These are phyloP conservation scores for Terana coerulea DNA, from an alignment of 768 basidiomycete species.

Conservation along the genomic window DNA sequence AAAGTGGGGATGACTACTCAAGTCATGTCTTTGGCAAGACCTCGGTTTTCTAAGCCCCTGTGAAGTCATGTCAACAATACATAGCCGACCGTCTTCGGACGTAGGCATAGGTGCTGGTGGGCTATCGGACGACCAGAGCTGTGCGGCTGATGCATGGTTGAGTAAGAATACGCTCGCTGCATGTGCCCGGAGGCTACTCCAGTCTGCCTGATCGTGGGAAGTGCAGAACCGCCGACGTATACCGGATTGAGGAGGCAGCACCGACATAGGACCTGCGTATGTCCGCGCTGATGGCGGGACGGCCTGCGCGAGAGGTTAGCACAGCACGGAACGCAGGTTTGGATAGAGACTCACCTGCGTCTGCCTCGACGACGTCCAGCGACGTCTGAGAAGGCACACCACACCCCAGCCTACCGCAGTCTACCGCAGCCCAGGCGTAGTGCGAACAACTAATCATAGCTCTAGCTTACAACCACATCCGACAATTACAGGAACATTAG, in stretches of 20 bases:
- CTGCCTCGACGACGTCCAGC: not conserved
- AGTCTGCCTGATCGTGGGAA: slow-evolving; percentile 1
- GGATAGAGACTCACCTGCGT: not conserved
- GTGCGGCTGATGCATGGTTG: slow-evolving; percentile 6
- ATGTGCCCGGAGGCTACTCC: not conserved
- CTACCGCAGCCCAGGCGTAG: slow-evolving; percentile 3
- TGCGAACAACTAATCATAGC: not conserved
- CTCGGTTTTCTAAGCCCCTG: slow-evolving; percentile 12
- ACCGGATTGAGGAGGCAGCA: not conserved
- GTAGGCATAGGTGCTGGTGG: slow-evolving; percentile 8
- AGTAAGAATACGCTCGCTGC: not conserved
- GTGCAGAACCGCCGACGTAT: too few species aligned
- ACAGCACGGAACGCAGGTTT: not conserved
- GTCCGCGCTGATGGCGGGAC: slow-evolving; percentile 1
- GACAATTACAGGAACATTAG: slow-evolving; percentile 5
- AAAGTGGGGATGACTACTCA: slow-evolving; percentile 2
- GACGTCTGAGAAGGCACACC: not conserved
- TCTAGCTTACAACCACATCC: slow-evolving; percentile 4
- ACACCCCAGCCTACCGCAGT: not conserved
- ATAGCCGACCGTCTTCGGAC: slow-evolving; percentile 7
- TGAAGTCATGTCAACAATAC: slow-evolving; percentile 11
- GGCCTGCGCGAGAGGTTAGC: not conserved
- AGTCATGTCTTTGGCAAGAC: slow-evolving; percentile 13
- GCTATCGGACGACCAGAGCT: not conserved
- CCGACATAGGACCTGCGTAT: slow-evolving; percentile 2